Conservation (phyloP, 768 basidiomycete genomes). For the Boletus sp. region DNA sequence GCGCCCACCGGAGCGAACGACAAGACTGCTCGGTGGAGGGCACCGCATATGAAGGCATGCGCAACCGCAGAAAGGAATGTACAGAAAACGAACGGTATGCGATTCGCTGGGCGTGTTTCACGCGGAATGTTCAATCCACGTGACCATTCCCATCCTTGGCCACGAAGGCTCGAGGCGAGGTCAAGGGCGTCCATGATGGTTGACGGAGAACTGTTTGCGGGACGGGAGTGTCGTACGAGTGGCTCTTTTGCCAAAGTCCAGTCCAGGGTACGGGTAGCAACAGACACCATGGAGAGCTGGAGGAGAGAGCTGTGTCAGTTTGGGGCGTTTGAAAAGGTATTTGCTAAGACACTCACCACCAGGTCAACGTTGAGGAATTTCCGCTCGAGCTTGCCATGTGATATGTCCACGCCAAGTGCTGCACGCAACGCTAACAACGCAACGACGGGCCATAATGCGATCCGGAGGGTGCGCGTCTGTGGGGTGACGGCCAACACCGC, state of each 20-base stretch:
- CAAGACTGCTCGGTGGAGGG: constrained; percentile 45
- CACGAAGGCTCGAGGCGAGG: constrained; percentile 50
- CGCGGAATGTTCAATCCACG: constrained; percentile 23
- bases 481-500: constrained; percentile 49
- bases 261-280: constrained; percentile 13
- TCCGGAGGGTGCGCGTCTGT: constrained; percentile 39
- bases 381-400: not conserved
- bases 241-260: constrained; percentile 16
- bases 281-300: constrained; percentile 14
- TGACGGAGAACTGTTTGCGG: not conserved
- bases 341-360: constrained; percentile 7
- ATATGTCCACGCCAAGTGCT: constrained; percentile 18
- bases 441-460: constrained; percentile 46
- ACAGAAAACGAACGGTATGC: constrained; percentile 33
- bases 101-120: constrained; percentile 41
- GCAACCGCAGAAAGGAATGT: constrained; percentile 33
- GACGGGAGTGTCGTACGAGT: constrained; percentile 11
- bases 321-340: not conserved
- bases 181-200: constrained; percentile 43
- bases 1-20: constrained; percentile 40
- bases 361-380: constrained; percentile 8
- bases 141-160: constrained; percentile 62
- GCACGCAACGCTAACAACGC: constrained; percentile 42
- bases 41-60: constrained; percentile 42
- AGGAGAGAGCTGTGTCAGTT: not conserved